These are phyloP conservation scores for Candida sp. DNA, from an alignment of 1,139 yeast species.

Conservation along the genomic window DNA sequence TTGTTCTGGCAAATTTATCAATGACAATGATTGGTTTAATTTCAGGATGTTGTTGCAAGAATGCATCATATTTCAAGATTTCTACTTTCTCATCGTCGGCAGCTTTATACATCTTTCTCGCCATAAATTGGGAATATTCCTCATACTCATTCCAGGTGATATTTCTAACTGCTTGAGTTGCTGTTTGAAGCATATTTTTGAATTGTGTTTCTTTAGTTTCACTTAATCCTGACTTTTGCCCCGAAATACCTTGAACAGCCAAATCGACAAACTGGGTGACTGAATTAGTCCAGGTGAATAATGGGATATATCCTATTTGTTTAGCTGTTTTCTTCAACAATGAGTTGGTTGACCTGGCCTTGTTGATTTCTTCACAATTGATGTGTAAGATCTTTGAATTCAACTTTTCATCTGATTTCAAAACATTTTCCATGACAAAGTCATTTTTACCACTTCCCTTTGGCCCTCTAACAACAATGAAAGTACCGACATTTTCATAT, in stretches of 20 bases:
- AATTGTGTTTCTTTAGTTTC: slow-evolving; percentile 84
- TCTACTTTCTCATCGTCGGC: slow-evolving; percentile 14
- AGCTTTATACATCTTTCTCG: slow-evolving; percentile 8
- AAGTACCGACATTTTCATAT: slow-evolving; percentile 76
- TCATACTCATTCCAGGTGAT: slow-evolving; percentile 52
- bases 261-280: slow-evolving; percentile 79
- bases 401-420: slow-evolving; percentile 38
- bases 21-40: slow-evolving; percentile 84
- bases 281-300: slow-evolving; percentile 89
- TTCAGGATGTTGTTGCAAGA: slow-evolving; percentile 81
- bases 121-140: slow-evolving; percentile 22
- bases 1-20: slow-evolving; percentile 61
- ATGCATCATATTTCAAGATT: slow-evolving; percentile 69
- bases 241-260: slow-evolving; percentile 86
- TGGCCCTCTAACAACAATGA: slow-evolving; percentile 88
- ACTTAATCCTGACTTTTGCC: slow-evolving; percentile 89
- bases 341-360: slow-evolving; percentile 69
- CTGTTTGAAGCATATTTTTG: slow-evolving; percentile 73
- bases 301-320: slow-evolving; percentile 88
- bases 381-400: slow-evolving; percentile 60
- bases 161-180: slow-evolving; percentile 69
- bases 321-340: slow-evolving; percentile 67
- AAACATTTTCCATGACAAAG: slow-evolving; percentile 67
- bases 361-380: slow-evolving; percentile 76
- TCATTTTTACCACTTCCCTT: slow-evolving; percentile 91